Evolutionary conservation across 2,329 filamentous ascomycete genomes (phyloP), one percentile per base, ranked within the genome.

Genomic region (Pseudopithomyces maydicus): DNA sequence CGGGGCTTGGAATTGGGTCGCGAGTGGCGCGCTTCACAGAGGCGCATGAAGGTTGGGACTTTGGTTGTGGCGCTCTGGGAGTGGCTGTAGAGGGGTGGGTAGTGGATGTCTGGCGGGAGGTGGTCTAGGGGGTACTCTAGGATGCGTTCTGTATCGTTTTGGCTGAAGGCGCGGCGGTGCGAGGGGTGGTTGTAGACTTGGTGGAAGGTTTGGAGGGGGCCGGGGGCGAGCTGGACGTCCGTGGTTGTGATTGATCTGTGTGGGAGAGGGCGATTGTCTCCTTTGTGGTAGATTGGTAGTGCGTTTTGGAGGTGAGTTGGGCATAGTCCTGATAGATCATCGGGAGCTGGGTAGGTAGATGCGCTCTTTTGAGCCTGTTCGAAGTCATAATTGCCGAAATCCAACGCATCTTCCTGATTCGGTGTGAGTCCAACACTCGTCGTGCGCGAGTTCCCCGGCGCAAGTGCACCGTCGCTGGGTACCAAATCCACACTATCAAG

Each of bases 81-180:
- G 11, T 29, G 26, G 33, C 36, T 15, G 2, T 43, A 22, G 15
- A 6, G 36, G 8, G 36, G 23, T n/a, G 20, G 49, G 11, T 23
- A 14, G 2, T 7, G 19, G 19, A 23, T 12, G 3, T 20, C 3
- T 12, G 22, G 22, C 45, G 41, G n/a, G 51, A 33, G 20, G 41
- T 49, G 42, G 44, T 46, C 6, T 45, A 10, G 20, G 35, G 10
- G 48, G 10, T 14, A 29, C 22, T 55, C 33, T 32, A 54, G 57
- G 35, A 60, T 50, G 26, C 52, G 62, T 22, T 66, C 62, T 42
- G 47, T 56, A n/a, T 65, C 67, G 22, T 61, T 52, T 39, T 68
- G 63, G 41, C 71, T 71, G n/a, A 70, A 60, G 14, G 72, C 74
- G 23, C 68, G 67, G n/a, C 68, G 67, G 41, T 70, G 69, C 12